Conservation (phyloP, 345 rosid genomes). For the Eucalyptus pauciflora region DNA sequence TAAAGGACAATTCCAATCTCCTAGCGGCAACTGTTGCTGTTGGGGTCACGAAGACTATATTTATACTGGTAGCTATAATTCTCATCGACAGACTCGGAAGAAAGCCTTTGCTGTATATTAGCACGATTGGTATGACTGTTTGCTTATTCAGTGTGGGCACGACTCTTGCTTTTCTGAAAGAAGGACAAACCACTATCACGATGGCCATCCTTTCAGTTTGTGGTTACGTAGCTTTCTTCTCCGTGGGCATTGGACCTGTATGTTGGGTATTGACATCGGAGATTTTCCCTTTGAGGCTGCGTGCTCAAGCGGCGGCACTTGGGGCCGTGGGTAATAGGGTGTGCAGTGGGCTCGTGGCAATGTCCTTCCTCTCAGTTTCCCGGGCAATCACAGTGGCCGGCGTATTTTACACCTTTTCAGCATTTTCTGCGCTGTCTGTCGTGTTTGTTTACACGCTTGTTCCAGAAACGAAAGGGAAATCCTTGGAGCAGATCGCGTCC, state of each 20-base stretch:
- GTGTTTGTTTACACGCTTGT: constrained; percentile 45
- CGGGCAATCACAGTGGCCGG: constrained; percentile 52
- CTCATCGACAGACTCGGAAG: constrained; percentile 60
- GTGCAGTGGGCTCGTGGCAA: constrained; percentile 64
- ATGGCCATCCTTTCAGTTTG: constrained; percentile 46
- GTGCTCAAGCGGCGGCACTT: constrained; percentile 76
- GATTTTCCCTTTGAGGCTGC: constrained; percentile 61
- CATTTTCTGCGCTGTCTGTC: constrained; percentile 51
- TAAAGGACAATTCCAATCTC: constrained; percentile 39
- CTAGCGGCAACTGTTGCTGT: constrained; percentile 75
- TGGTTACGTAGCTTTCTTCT: constrained; percentile 78
- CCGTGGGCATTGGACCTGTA: constrained; percentile 70
- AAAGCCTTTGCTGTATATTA: constrained; percentile 67
- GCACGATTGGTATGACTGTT: constrained; percentile 79
- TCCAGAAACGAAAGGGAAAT: constrained; percentile 77
- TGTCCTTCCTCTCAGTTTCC: constrained; percentile 71
- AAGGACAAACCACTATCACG: constrained; percentile 27
- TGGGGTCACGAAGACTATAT: constrained; percentile 55
- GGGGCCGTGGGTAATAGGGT: constrained; percentile 78
- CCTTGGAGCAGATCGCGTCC: constrained; percentile 64
- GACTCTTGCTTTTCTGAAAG: constrained; percentile 42
- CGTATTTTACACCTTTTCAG: constrained; percentile 47
- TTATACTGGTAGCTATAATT: constrained; percentile 58
- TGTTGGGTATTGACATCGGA: constrained; percentile 84
- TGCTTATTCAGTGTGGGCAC: constrained; percentile 49